Evolutionary conservation across 164 flowering plant species (phyloP).

Genomic region (Paratinospora sagittata): DNA sequence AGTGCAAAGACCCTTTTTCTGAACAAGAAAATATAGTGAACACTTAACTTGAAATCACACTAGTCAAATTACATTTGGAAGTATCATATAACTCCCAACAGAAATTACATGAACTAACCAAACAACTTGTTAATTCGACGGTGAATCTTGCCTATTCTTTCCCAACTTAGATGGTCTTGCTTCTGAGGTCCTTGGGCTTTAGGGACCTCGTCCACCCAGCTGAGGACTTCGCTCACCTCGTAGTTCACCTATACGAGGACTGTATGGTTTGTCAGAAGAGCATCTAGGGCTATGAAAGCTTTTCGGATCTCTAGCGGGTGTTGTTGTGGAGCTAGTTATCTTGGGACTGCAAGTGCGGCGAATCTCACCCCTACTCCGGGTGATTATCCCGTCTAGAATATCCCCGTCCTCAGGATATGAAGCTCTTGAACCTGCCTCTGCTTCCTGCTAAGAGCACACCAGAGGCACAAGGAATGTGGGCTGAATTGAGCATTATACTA

Average conservation of each 20-base stretch:
- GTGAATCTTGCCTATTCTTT: constrained; percentile 32
- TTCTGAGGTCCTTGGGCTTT: constrained; percentile 47
- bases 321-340: constrained; percentile 70
- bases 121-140: constrained; percentile 14
- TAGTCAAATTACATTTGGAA: not conserved
- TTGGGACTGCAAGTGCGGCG: constrained; percentile 65
- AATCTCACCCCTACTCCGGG: constrained; percentile 92
- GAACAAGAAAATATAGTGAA: constrained; percentile 1
- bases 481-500: not conserved
- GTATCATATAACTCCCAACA: constrained; percentile 8
- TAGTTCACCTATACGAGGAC: constrained; percentile 65
- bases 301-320: constrained; percentile 54
- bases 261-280: constrained; percentile 37
- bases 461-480: not conserved
- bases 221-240: constrained; percentile 50
- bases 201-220: constrained; percentile 28
- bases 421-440: constrained; percentile 40
- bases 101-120: no score
- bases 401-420: constrained; percentile 60
- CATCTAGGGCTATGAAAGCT: constrained; percentile 50
- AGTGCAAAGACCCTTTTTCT: not conserved
- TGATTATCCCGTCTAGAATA: constrained; percentile 71
- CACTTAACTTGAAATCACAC: not conserved
- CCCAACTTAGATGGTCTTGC: constrained; percentile 47
- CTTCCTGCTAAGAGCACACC: constrained; percentile 37